Evolutionary conservation across 202 grass and related monocot species (phyloP).

Genomic region (Dendrocalamus latiflorus): DNA sequence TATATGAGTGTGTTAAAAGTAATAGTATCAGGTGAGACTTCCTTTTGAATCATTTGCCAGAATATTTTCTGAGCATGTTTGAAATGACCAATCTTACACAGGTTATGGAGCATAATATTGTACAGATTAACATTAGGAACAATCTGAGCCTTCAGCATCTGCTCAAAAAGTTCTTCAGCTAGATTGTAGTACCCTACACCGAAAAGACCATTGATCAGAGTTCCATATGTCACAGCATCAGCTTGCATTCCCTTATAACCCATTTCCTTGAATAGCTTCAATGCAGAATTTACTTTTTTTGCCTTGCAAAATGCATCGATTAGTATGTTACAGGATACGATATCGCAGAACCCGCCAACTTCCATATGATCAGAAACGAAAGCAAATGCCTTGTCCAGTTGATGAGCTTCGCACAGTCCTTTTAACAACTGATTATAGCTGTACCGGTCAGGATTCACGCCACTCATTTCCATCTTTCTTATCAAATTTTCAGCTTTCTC

Average conservation of each 20-base stretch:
- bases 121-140: too few species aligned
- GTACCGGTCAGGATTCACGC: conserved; percentile 69
- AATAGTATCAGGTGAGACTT: too few species aligned
- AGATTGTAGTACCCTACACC: too few species aligned
- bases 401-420: conserved; percentile 79
- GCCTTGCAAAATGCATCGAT: conserved; percentile 89
- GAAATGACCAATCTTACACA: too few species aligned
- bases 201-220: too few species aligned
- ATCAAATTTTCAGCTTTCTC: conserved; percentile 70
- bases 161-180: too few species aligned
- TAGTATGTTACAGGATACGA: conserved; percentile 87
- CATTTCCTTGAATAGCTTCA: conserved; percentile 85
- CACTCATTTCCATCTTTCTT: conserved; percentile 72
- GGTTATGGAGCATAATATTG: too few species aligned
- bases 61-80: too few species aligned
- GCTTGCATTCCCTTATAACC: conserved; percentile 68
- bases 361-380: conserved; percentile 84
- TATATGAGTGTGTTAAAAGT: too few species aligned
- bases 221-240: conserved; percentile 78
- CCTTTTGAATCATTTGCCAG: too few species aligned
- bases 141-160: too few species aligned
- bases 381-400: conserved; percentile 72
- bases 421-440: conserved; percentile 87
- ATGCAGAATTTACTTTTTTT: conserved; percentile 61
- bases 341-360: conserved; percentile 72